Percentiles rank a stretch among this genome's conserved stretches.
phyloP scores from a whole-genome alignment of 2,329 filamentous ascomycete genomes.

The Rutstroemia sp. region DNA sequence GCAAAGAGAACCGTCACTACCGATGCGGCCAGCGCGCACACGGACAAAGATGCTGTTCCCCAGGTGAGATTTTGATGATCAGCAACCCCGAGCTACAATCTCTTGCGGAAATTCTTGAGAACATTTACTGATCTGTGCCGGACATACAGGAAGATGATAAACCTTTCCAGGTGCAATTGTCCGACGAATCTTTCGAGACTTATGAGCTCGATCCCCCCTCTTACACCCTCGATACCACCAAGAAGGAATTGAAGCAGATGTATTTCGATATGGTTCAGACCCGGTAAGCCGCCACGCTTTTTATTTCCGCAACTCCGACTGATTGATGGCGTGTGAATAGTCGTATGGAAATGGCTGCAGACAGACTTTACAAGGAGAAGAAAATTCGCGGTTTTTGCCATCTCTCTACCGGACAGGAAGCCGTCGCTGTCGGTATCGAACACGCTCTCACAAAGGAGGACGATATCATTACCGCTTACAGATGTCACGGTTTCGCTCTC shows the following conservation, averaged over 20 bases:
- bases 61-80: slow-evolving; percentile 37
- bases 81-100: not conserved
- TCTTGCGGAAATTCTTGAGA: too few species aligned
- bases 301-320: slow-evolving; percentile 9
- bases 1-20: slow-evolving; percentile 75
- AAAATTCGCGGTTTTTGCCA: slow-evolving; percentile 99
- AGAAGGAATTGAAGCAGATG: slow-evolving; percentile 98
- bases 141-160: slow-evolving; percentile 75
- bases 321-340: slow-evolving; percentile 37
- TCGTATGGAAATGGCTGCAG: slow-evolving; percentile 99
- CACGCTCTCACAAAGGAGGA: slow-evolving; percentile 87
- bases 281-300: slow-evolving; percentile 55
- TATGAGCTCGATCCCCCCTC: slow-evolving; percentile 96
- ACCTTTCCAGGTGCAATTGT: slow-evolving; percentile 84
- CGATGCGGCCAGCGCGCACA: slow-evolving; percentile 85
- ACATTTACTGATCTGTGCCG: not conserved
- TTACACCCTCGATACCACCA: slow-evolving; percentile 88
- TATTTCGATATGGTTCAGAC: slow-evolving; percentile 96
- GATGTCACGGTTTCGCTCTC: slow-evolving; percentile 95
- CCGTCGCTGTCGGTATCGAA: slow-evolving; percentile 94
- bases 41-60: slow-evolving; percentile 68
- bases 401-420: slow-evolving; percentile 95
- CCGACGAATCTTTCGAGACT: slow-evolving; percentile 98
- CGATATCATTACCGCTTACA: slow-evolving; percentile 95
- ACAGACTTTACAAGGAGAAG: slow-evolving; percentile 99